Base-by-base conservation (phyloP, 2,329 filamentous ascomycete species). In the Tetracladium maxilliforme region DNA sequence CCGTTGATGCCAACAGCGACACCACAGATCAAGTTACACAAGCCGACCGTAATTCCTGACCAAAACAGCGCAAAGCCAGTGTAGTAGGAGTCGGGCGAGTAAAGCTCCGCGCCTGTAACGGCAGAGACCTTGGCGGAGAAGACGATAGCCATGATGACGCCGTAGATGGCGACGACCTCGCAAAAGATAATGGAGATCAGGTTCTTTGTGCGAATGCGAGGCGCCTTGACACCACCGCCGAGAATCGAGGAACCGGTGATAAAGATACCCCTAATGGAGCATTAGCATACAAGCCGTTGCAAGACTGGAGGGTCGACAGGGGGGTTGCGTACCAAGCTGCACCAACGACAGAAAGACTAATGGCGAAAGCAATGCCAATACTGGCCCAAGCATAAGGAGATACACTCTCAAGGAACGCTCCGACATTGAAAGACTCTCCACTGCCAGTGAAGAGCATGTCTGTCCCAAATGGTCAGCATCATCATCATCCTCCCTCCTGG, bases 171-270 rank as follows among this genome's bases (percentile, higher is more conserved):
- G 45, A 98, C 90, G 47, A 98, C 90, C 60, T 98, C 90, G 63
- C 90, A 98, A 61, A 98, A 98, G 58, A 98, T 95, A 55, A 98
- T 98, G 44, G 87, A 95, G 51, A 98, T 95, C 47, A 98, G 58
- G 64, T 98, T 98, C 74, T 98, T 98, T 35, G 90, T 98, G 51
- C 90, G 82, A 57, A 98, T 98, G 43, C 90, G 79, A 19, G 92
- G 92, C 22, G 90, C 87, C 54, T 81, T 87, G 47, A 98, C 90
- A 61, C 90, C 90, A 42, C 82, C 90, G 45, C 92, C 92, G 38
- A 98, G 70, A 50, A 98, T 98, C 30, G 90, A 93, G 30, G 86
- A 92, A 42, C 92, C 92, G 17, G 90, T 98, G 41, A 95, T 90
- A 59, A 98, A 90, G 52, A 98, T 98, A 44, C 92, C 90, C 90